Percentiles rank a stretch among this genome's conserved stretches.
phyloP scores from a whole-genome alignment of 2,329 filamentous ascomycete genomes.

The Aciculosporium take region DNA sequence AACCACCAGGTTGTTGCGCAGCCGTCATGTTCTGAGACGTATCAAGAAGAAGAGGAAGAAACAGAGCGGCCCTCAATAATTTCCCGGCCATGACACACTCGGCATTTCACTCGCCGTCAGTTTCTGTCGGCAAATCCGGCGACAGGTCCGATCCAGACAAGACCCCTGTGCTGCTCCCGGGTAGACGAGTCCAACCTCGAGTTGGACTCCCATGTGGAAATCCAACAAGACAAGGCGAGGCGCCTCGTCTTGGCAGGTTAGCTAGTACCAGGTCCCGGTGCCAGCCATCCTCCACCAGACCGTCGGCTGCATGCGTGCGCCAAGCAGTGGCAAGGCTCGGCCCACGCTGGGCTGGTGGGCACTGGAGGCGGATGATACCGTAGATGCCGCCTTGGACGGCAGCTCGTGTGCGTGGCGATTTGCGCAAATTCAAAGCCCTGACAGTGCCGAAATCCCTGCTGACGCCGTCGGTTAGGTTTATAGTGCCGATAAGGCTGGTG shows the following conservation, averaged over 20 bases:
- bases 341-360: too few species aligned
- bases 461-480: constrained; percentile 35
- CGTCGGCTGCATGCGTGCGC: too few species aligned
- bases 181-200: constrained; percentile 30
- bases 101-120: constrained; percentile 17
- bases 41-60: too few species aligned
- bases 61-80: constrained; percentile 32
- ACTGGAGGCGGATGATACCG: constrained; percentile 33
- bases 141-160: constrained; percentile 41
- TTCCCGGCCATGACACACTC: constrained; percentile 31
- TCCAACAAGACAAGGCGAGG: constrained; percentile 25
- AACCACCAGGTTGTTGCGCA: too few species aligned
- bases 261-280: too few species aligned
- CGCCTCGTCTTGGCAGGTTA: too few species aligned
- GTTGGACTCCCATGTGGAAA: constrained; percentile 19
- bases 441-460: constrained; percentile 37
- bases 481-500: constrained; percentile 30
- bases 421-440: constrained; percentile 36
- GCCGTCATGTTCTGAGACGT: too few species aligned
- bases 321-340: too few species aligned
- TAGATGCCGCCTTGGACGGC: constrained; percentile 17
- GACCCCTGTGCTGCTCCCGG: constrained; percentile 38
- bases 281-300: too few species aligned
- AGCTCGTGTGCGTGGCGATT: constrained; percentile 26
- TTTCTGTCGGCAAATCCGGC: constrained; percentile 22